Evolutionary conservation across 2,329 filamentous ascomycete species (phyloP).

Genomic region (Neonectria sp.): DNA sequence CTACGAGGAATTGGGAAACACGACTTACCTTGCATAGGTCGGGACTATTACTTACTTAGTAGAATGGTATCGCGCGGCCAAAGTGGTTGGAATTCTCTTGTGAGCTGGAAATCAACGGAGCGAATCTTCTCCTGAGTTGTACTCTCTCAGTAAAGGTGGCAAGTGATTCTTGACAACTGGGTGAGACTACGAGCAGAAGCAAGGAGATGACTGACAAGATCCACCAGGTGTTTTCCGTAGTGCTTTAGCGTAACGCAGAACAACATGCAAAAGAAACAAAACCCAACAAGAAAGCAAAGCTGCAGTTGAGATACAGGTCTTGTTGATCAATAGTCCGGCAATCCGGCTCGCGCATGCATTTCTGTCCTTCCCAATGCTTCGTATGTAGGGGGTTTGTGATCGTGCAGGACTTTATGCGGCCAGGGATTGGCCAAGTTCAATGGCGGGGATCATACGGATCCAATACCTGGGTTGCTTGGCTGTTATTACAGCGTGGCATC

Average conservation of each 20-base stretch:
- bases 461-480: not conserved
- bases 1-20: not conserved
- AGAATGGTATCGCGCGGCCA: not conserved
- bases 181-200: not conserved
- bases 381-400: slow-evolving; percentile 6
- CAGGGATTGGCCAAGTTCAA: slow-evolving; percentile 18
- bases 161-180: not conserved
- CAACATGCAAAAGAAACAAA: not conserved
- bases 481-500: slow-evolving; percentile 18
- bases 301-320: slow-evolving; percentile 4
- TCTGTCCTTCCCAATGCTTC: not conserved
- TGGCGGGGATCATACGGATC: slow-evolving; percentile 13
- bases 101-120: not conserved
- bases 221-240: not conserved
- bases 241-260: not conserved
- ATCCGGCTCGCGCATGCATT: slow-evolving; percentile 14
- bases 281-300: not conserved
- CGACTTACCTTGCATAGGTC: not conserved
- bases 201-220: not conserved
- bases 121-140: slow-evolving; percentile 6
- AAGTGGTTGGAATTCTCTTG: slow-evolving; percentile 4
- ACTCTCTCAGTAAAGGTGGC: not conserved
- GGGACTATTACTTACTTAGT: not conserved
- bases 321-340: slow-evolving; percentile 6
- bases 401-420: slow-evolving; percentile 23